Base-by-base conservation (phyloP, 345 rosid species). In the Heritiera fomes region DNA sequence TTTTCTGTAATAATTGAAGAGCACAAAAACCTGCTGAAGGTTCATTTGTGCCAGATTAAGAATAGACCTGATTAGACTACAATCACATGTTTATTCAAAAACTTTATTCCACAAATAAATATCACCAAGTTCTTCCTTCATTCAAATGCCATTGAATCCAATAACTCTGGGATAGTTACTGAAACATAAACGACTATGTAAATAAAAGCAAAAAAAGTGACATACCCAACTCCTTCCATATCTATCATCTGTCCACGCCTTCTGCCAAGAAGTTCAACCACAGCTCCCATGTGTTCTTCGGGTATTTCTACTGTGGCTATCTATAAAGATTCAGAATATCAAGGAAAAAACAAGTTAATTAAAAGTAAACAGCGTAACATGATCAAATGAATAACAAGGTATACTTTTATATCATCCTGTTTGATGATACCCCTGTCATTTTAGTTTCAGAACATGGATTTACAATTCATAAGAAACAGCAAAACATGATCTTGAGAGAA, bases 251-350 rank as follows among this genome's bases (percentile, higher is more conserved):
- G 94, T 58, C 97, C 99, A 58, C 43, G 6, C 43, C 43, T 41
- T 41, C 0, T 41, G 43, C 43, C 43, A 76, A 93, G 94, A 85
- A 95, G 99, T 85, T 95, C 99, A 84, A 95, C 98, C 58, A 93
- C 99, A 84, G 97, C 75, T 30, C 99, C 99, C 98, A 93, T 89
- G 84, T 93, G 92, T 78, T 75, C 87, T 88, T 95, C 99, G 28
- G 99, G 98, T 78, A 95, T 97, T 84, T 95, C 99, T 79, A 95
- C 99, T 18, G 92, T 87, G 45, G 99, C 99, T 45, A 92, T 81
- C 99, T 95, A 86, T 81, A 84, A 84, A 7, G 62, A 72, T 3
- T 41, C 32, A 53, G 45, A 53, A 68, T 63, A 63, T 84, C 28
- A 30, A 8, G 43, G 43, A 17, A 3, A 10, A 20, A 1, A 20